Evolutionary conservation across 2,329 filamentous ascomycete species (phyloP).

Genomic region (Biscogniauxia sp.): DNA sequence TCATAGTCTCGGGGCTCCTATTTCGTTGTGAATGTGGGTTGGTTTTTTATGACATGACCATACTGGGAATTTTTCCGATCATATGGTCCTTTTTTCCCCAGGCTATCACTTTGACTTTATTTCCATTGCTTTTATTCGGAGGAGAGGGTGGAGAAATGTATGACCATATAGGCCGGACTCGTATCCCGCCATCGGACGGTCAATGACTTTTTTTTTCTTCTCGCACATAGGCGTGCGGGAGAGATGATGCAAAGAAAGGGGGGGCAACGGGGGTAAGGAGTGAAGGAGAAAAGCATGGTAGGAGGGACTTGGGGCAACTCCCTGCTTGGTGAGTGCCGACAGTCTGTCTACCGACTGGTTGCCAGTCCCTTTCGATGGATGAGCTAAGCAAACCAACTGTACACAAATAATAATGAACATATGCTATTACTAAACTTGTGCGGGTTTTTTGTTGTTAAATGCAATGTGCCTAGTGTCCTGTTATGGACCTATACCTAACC

Average conservation of each 20-base stretch:
- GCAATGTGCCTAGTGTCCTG: not conserved
- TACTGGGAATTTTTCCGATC: constrained; percentile 20
- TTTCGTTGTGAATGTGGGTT: constrained; percentile 18
- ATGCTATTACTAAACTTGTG: constrained; percentile 3
- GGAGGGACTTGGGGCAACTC: constrained; percentile 10
- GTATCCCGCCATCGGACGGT: constrained; percentile 11
- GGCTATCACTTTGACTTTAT: constrained; percentile 4
- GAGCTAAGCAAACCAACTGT: constrained; percentile 20
- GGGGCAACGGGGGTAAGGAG: no score
- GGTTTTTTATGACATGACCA: constrained; percentile 27
- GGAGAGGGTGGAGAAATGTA: constrained; percentile 15
- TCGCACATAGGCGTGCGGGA: constrained; percentile 24
- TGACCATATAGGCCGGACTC: constrained; percentile 14
- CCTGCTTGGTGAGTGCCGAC: constrained; percentile 19
- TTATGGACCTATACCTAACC: no score
- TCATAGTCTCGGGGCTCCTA: constrained; percentile 11
- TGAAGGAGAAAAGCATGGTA: constrained; percentile 17
- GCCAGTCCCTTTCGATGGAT: constrained; percentile 3
- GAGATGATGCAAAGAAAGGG: constrained; percentile 20
- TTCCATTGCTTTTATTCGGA: constrained; percentile 14
- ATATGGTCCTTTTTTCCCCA: constrained; percentile 16
- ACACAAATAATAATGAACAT: constrained; percentile 41
- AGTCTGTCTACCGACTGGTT: constrained; percentile 8
- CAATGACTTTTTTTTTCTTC: constrained; percentile 18
- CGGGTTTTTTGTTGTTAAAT: not conserved